These are phyloP conservation scores for Metschnikowia borealis DNA, from an alignment of 805 yeast species.

Conservation along the genomic window DNA sequence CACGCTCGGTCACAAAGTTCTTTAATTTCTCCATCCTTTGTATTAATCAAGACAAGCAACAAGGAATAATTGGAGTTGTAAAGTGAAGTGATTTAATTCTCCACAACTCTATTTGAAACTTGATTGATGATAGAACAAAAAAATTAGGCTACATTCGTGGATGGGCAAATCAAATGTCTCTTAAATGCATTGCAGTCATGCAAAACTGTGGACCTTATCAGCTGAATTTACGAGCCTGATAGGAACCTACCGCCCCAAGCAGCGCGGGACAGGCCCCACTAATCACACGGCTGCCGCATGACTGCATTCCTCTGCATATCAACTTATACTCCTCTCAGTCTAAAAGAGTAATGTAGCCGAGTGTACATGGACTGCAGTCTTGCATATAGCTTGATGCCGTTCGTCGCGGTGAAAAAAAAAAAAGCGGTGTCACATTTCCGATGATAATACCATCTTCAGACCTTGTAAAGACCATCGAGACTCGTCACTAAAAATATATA, in stretches of 20 bases:
- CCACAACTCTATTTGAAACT: background rate
- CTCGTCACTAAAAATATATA: background rate
- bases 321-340: background rate
- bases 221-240: slow-evolving; percentile 3
- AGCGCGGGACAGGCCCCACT: background rate
- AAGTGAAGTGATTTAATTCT: background rate
- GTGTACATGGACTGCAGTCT: background rate
- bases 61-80: background rate
- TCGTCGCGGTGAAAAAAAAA: background rate
- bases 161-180: background rate
- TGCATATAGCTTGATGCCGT: background rate
- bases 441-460: background rate
- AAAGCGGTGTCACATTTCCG: background rate
- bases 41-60: slow-evolving; percentile 1
- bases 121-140: background rate
- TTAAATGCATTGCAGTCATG: slow-evolving; percentile 1
- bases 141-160: background rate
- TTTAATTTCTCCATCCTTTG: slow-evolving; percentile 17
- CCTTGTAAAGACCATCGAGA: background rate
- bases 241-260: background rate
- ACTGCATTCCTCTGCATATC: background rate
- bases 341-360: slow-evolving; percentile 1
- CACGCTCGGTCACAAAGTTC: slow-evolving; percentile 8
- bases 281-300: slow-evolving; percentile 1
- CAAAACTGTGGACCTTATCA: slow-evolving; percentile 6